phyloP scores from a whole-genome alignment of 73 alveolate species.

The Durusdinium trenchii region DNA sequence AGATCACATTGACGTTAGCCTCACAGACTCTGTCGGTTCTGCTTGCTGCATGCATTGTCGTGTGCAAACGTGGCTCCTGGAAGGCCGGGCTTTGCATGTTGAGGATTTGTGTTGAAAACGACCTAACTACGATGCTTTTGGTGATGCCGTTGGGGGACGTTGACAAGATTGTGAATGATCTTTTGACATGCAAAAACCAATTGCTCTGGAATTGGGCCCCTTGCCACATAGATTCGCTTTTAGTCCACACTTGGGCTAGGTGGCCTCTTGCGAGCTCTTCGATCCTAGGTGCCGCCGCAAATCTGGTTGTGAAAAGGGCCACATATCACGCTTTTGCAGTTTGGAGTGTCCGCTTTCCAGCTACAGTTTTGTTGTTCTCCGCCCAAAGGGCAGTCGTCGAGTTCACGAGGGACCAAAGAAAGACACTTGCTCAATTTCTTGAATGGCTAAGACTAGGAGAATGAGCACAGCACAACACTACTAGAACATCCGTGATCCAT shows the following conservation, averaged over 20 bases:
- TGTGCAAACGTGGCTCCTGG: not conserved
- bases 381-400: too few species aligned
- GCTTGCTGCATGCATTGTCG: constrained; percentile 11
- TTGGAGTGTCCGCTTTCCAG: too few species aligned
- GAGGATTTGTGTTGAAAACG: not conserved
- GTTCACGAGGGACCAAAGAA: too few species aligned
- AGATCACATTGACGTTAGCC: constrained; percentile 56
- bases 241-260: not conserved
- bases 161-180: not conserved
- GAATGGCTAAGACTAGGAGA: too few species aligned
- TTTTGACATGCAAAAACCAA: not conserved
- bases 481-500: too few species aligned
- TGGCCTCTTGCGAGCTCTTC: constrained; percentile 11
- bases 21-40: constrained; percentile 61
- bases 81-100: not conserved
- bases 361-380: too few species aligned
- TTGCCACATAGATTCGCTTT: not conserved
- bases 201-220: not conserved
- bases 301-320: too few species aligned
- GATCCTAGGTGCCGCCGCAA: not conserved
- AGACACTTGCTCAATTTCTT: too few species aligned
- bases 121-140: not conserved
- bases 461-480: too few species aligned
- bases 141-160: not conserved
- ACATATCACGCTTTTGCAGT: too few species aligned